Conservation (phyloP, 2,329 filamentous ascomycete species). For the Fusarium keratoplasticum region DNA sequence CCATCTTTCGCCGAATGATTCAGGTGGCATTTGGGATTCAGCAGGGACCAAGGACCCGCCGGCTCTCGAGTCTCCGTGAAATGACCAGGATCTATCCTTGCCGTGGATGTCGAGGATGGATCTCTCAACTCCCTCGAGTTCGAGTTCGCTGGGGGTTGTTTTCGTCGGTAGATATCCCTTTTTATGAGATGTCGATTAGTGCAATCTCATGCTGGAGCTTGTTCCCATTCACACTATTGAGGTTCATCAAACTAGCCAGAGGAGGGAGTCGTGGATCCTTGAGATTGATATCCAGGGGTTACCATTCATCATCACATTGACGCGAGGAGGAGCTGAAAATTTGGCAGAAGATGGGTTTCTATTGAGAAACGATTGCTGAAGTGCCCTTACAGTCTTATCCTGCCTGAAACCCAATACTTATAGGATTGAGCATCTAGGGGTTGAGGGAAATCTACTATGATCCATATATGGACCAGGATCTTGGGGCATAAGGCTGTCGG, state of each 20-base stretch:
- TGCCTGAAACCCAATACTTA: not conserved
- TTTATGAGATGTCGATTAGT: not conserved
- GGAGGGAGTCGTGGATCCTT: not conserved
- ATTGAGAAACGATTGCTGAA: not conserved
- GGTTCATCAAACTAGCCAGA: not conserved
- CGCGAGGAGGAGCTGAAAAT: not conserved
- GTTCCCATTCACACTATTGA: not conserved
- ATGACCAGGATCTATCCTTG: not conserved
- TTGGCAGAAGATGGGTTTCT: not conserved
- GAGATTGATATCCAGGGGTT: not conserved
- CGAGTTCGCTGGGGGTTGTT: not conserved
- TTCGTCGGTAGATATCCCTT: not conserved
- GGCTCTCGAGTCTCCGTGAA: not conserved
- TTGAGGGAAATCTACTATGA: not conserved
- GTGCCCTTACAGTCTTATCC: not conserved
- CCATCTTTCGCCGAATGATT: constrained; percentile 26
- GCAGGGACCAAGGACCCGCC: constrained; percentile 19
- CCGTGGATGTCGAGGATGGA: not conserved
- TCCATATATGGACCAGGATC: not conserved
- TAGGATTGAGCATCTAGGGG: not conserved
- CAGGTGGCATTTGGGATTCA: constrained; percentile 31
- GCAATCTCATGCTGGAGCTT: not conserved
- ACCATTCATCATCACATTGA: not conserved
- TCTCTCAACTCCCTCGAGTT: not conserved
- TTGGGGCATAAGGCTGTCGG: not conserved